Evolutionary conservation across 805 yeast species (phyloP).

Genomic region (Yarrowia osloensis): DNA sequence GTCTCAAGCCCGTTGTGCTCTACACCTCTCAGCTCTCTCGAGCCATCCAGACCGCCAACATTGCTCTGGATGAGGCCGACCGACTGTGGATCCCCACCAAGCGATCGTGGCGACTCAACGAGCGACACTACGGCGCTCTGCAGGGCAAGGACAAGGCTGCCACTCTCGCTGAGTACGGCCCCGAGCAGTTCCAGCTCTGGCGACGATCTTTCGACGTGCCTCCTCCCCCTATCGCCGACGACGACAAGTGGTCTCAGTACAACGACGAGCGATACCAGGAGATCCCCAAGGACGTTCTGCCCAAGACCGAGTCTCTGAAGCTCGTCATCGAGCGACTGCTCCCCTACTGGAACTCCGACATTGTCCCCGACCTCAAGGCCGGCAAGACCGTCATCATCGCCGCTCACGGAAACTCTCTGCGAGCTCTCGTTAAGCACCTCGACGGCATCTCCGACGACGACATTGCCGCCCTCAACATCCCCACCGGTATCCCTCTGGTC

Average conservation of each 20-base stretch:
- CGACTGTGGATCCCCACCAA: constrained; percentile 86
- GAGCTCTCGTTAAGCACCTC: constrained; percentile 94
- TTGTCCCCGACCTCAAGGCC: constrained; percentile 75
- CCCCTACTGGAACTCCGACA: constrained; percentile 95
- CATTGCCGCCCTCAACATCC: constrained; percentile 92
- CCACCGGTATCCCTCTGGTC: constrained; percentile 98
- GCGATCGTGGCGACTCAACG: constrained; percentile 97
- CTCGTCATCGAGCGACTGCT: constrained; percentile 93
- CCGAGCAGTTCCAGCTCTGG: constrained; percentile 92
- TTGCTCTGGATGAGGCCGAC: constrained; percentile 86
- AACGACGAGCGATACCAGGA: constrained; percentile 83
- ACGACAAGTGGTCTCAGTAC: constrained; percentile 78
- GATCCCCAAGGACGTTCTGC: constrained; percentile 82
- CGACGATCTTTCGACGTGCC: constrained; percentile 97
- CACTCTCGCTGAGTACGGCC: constrained; percentile 82
- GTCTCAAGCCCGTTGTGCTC: constrained; percentile 79
- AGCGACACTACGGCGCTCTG: constrained; percentile 98
- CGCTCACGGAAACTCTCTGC: constrained; percentile 98
- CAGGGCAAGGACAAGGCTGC: constrained; percentile 98
- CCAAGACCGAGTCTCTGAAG: constrained; percentile 91
- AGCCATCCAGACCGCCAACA: constrained; percentile 96
- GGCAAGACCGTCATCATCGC: constrained; percentile 92
- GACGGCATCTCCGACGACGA: constrained; percentile 90
- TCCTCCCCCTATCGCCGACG: constrained; percentile 83
- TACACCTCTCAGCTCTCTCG: constrained; percentile 90